Base-by-base conservation (phyloP, 225 moss, liverwort and hornwort species). In the Pleurozium schreberi region DNA sequence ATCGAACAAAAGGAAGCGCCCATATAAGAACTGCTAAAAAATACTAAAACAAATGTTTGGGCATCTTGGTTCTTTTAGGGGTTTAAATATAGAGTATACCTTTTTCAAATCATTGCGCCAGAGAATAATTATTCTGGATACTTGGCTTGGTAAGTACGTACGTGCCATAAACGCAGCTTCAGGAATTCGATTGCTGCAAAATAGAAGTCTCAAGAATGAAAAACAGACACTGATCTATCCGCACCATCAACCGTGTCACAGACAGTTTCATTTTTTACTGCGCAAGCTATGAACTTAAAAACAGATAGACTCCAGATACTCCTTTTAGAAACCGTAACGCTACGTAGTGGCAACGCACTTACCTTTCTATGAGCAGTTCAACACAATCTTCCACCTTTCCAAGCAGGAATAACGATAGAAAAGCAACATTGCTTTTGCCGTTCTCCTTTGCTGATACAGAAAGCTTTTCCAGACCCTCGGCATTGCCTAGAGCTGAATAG, bases 61-160 rank as follows among this genome's bases (percentile, higher is more conserved):
- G 69, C 58, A 70, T 43, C 33, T 43, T 58, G 42, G 34, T 33
- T 11, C 22, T 22, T n/a, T 71, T 58, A 43, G 58, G 33, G 58
- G 58, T 58, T 55, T 23, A 71, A 70, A 22, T 43, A 63, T 66
- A 53, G 34, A 63, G 63, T 40, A 55, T 83, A 95, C 96, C 95
- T 97, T 98, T 91, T 96, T 97, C 84, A 98, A 87, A 92, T 98
- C 98, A 92, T 92, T 96, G 47, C 98, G 97, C 98, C 97, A 98
- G 31, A 97, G 92, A 73, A 92, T 90, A 86, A 97, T 95, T 78
- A 97, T 93, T 87, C 91, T 94, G 42, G 96, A 95, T 52, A 98
- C 98, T 87, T 97, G 90, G 82, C 98, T 98, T 75, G 98, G 97
- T 75, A 97, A 91, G 88, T 98, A 98, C 7, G 97, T 97, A 23